Evolutionary conservation across 164 flowering plant genomes (phyloP), one percentile per base, ranked within the genome.

Genomic region (Hamamelis virginiana): DNA sequence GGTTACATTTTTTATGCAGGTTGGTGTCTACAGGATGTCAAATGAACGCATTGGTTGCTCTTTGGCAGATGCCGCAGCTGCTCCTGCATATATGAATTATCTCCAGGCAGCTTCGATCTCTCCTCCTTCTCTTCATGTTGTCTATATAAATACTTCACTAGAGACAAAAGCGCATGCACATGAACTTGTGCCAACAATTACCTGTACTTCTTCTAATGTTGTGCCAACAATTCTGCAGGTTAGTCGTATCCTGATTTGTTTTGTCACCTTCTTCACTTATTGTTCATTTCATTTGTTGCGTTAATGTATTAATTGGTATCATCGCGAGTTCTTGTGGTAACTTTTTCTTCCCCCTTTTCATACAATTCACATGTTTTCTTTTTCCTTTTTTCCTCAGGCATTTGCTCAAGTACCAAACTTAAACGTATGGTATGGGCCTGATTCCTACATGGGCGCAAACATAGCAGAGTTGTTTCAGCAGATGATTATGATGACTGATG

Each of bases 371-470:
- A 6, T 56, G 22, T 56, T 67, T 56, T 63, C 3, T 33, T 66
- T 23, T 44, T 33, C 61, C 22, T 51, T 70, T 44, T 47, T 61
- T 33, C 6, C 41, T 26, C 82, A 95, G 99, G 97, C 97, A 58
- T 95, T 92, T 85, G 84, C 96, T 57, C 92, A 95, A 82, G 78
- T 95, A 28, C 92, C 96, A 52, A 86, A 86, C 71, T 72, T 92
- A 41, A 84, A 82, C 21, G 69, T 95, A 65, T 90, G 86, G 84
- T 95, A 95, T 78, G 99, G 99, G 56, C 99, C 99, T 50, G 98
- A 95, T 77, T 83, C 97, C 51, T 95, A 95, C 81, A 95, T 95
- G 98, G 99, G 99, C 76, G 97, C 98, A 74, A 95, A 95, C 75
- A 86, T 95, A 46, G 77, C 64, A 21, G 92, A 92, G 78, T 74